Percentiles rank a stretch among this genome's conserved stretches.
Evolutionary conservation across 2,329 filamentous ascomycete species (phyloP).

Genomic region (Fonsecaea pugnacius): DNA sequence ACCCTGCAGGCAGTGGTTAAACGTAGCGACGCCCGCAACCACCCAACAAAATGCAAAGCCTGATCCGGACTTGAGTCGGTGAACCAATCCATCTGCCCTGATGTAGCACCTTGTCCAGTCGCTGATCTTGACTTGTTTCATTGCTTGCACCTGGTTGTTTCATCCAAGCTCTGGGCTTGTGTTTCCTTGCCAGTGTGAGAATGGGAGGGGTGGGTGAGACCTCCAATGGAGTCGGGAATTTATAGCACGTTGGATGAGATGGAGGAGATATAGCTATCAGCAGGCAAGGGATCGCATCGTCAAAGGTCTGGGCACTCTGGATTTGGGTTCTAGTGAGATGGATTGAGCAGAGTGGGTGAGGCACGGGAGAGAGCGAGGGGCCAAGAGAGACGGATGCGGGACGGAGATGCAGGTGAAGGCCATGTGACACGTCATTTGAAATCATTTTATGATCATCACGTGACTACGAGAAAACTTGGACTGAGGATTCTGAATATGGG

Average conservation of each 20-base stretch:
- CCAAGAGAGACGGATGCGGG: neutral
- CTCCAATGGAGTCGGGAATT: slow-evolving; percentile 2
- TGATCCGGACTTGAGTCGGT: neutral
- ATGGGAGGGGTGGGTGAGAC: neutral
- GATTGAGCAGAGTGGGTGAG: neutral
- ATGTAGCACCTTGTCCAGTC: slow-evolving; percentile 4
- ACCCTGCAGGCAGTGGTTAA: neutral
- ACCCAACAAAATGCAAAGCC: neutral
- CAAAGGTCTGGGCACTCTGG: neutral
- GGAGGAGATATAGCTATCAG: neutral
- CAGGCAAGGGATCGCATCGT: neutral
- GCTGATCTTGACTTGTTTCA: slow-evolving; percentile 15
- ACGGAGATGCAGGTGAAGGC: neutral
- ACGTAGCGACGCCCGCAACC: neutral
- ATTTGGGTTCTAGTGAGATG: neutral
- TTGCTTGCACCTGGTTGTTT: slow-evolving; percentile 3
- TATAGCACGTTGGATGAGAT: slow-evolving; percentile 13
- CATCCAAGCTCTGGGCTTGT: neutral
- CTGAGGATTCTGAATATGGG: neutral
- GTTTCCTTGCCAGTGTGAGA: neutral
- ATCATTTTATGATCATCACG: neutral
- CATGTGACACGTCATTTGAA: slow-evolving; percentile 11
- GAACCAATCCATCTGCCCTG: slow-evolving; percentile 1
- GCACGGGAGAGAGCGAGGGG: neutral
- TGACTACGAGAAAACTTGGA: neutral